A percentile compares a stretch with the other conserved stretches of the same genome.
Evolutionary conservation across 2,329 filamentous ascomycete genomes (phyloP).

Genomic region (Cordyceps cateniannulata): DNA sequence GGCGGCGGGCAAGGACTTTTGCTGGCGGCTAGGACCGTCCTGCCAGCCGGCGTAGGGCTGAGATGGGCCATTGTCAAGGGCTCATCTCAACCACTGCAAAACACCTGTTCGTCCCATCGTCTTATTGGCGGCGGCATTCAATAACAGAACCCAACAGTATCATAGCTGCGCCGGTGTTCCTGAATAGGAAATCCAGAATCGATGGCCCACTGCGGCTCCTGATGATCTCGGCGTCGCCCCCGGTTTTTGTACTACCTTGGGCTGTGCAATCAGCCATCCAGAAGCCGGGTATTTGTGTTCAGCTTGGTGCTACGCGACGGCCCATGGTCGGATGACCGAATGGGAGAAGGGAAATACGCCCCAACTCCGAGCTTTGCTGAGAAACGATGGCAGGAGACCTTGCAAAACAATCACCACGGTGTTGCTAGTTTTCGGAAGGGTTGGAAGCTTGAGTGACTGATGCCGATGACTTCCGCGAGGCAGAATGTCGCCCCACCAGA

Average conservation of each 20-base stretch:
- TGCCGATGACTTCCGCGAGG: neutral
- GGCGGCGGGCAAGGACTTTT: no score
- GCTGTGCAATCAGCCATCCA: neutral
- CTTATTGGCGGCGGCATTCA: neutral
- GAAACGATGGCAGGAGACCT: neutral
- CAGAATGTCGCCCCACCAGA: slow-evolving; percentile 1
- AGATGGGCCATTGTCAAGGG: neutral
- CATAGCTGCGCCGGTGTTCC: neutral
- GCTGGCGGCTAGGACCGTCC: no score
- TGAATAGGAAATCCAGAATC: slow-evolving; percentile 2
- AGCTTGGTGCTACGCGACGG: neutral
- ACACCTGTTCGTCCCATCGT: neutral
- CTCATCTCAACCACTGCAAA: neutral
- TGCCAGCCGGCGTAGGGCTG: no score
- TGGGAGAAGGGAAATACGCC: neutral
- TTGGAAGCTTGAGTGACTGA: no score
- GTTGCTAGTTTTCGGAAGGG: neutral
- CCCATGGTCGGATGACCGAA: neutral
- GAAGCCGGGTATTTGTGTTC: neutral
- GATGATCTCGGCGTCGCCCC: neutral
- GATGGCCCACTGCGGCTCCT: neutral
- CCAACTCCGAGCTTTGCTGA: neutral
- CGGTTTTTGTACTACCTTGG: neutral
- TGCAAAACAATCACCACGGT: neutral
- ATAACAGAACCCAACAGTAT: neutral